Conservation (phyloP, 768 basidiomycete species). For the Termitomyces sp. region DNA sequence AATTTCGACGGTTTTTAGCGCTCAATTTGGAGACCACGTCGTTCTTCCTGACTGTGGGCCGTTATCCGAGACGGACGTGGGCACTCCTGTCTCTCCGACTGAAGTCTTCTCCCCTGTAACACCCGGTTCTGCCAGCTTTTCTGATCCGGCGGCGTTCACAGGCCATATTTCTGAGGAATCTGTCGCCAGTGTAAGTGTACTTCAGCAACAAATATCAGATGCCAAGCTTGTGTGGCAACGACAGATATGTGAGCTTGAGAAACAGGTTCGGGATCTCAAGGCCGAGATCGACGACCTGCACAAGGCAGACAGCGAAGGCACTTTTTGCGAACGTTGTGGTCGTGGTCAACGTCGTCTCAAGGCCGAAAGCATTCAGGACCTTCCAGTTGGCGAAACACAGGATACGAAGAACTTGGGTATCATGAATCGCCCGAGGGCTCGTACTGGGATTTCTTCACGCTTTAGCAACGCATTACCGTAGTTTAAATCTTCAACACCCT, state of each 20-base stretch:
- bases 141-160: conserved; percentile 12
- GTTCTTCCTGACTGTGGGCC: conserved; percentile 27
- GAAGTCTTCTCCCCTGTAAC: conserved; percentile 37
- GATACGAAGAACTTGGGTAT: conserved; percentile 29
- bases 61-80: conserved; percentile 34
- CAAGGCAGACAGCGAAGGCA: conserved; percentile 24
- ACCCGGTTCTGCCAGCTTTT: conserved; percentile 13
- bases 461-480: conserved; percentile 50
- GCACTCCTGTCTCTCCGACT: conserved; percentile 47
- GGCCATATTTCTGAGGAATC: conserved; percentile 27
- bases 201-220: conserved; percentile 56
- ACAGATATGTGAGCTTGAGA: conserved; percentile 71
- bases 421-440: conserved; percentile 59
- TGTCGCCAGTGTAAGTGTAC: conserved; percentile 40
- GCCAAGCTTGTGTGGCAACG: conserved; percentile 64
- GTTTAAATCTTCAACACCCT: conserved; percentile 1
- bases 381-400: conserved; percentile 3
- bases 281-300: conserved; percentile 59
- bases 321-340: conserved; percentile 58
- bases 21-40: conserved; percentile 54
- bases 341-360: conserved; percentile 29
- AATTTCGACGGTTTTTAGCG: conserved; percentile 69
- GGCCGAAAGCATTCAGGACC: background rate
- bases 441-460: conserved; percentile 58
- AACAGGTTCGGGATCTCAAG: conserved; percentile 66